Evolutionary conservation across 2,329 filamentous ascomycete genomes (phyloP).

Genomic region (Didymella exigua): DNA sequence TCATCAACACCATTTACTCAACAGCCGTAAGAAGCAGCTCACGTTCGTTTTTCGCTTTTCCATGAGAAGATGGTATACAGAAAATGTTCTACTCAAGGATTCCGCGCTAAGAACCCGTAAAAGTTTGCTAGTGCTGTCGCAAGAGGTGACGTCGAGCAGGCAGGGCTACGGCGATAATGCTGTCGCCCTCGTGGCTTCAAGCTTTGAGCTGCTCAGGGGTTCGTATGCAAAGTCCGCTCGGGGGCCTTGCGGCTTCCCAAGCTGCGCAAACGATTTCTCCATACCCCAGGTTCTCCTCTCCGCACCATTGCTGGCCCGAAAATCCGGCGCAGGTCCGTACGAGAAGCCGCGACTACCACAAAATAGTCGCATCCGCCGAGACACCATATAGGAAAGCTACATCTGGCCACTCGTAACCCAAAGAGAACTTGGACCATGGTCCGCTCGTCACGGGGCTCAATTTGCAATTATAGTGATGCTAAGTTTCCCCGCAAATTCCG

Average conservation of each 20-base stretch:
- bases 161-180: not conserved
- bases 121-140: not conserved
- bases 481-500: not conserved
- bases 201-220: constrained; percentile 1
- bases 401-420: not conserved
- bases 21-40: not conserved
- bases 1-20: not conserved
- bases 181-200: not conserved
- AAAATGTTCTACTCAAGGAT: too few species aligned
- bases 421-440: not conserved
- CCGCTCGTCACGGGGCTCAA: not conserved
- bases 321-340: constrained; percentile 19
- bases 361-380: not conserved
- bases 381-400: not conserved
- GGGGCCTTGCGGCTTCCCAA: not conserved
- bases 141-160: not conserved
- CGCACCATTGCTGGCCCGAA: constrained; percentile 24
- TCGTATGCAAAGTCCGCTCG: not conserved
- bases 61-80: not conserved
- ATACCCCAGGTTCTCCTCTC: constrained; percentile 19
- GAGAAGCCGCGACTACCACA: constrained; percentile 3
- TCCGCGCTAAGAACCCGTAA: not conserved
- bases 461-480: not conserved
- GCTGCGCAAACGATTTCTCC: not conserved
- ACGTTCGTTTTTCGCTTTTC: not conserved